A percentile compares a stretch with the other conserved stretches of the same genome.
phyloP scores from a whole-genome alignment of 1,284 basidiomycete species.

The Fomitiporia mediterranea region DNA sequence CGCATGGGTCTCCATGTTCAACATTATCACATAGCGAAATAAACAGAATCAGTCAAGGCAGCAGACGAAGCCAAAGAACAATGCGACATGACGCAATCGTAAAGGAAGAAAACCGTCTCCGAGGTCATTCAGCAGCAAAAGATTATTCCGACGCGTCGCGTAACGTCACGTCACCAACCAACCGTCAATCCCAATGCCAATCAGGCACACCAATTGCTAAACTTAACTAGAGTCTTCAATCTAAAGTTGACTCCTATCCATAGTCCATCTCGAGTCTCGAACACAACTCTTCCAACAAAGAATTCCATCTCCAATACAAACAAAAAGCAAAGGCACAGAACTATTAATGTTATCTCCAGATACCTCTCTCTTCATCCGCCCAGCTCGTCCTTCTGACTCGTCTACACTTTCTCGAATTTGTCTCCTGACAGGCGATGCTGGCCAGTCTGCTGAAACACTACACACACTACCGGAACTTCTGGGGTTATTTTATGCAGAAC shows the following conservation, averaged over 20 bases:
- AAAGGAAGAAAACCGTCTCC: too few species aligned
- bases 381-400: slow-evolving; percentile 54
- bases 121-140: too few species aligned
- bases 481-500: slow-evolving; percentile 65
- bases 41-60: too few species aligned
- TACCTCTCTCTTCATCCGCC: slow-evolving; percentile 31
- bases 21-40: too few species aligned
- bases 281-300: too few species aligned
- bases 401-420: slow-evolving; percentile 62
- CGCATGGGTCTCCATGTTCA: too few species aligned
- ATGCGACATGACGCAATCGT: too few species aligned
- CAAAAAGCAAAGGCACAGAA: too few species aligned
- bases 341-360: background rate
- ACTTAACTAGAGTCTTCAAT: background rate
- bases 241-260: background rate
- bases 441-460: slow-evolving; percentile 54
- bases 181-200: background rate
- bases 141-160: too few species aligned
- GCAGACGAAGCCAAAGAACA: too few species aligned
- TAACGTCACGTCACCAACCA: too few species aligned
- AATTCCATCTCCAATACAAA: too few species aligned
- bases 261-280: background rate
- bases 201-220: background rate
- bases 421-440: slow-evolving; percentile 67
- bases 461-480: slow-evolving; percentile 61